These are phyloP conservation scores for Nicotiana benthamiana DNA, from an alignment of 257 asterid genomes.

Conservation along the genomic window DNA sequence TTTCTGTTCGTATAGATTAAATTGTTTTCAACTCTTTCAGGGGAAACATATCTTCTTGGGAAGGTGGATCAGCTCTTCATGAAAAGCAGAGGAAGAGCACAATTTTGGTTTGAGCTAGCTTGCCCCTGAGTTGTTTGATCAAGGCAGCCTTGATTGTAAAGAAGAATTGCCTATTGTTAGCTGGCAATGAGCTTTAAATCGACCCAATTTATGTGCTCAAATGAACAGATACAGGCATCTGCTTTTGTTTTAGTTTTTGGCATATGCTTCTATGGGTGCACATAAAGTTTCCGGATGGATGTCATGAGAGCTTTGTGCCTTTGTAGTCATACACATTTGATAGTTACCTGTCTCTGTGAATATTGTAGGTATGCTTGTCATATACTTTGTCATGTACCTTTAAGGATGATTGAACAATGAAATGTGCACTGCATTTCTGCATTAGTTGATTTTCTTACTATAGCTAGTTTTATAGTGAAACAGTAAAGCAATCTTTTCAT, in stretches of 20 bases:
- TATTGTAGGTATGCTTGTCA: conserved; percentile 30
- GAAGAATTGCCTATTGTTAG: conserved; percentile 7
- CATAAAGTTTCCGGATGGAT: conserved; percentile 20
- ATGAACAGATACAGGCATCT: conserved; percentile 14
- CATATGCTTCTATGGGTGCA: conserved; percentile 13
- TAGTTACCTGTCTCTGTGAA: conserved; percentile 35
- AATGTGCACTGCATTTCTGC: not conserved
- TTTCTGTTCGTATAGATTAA: not conserved
- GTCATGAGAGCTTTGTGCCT: conserved; percentile 22
- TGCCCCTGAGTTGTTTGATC: not conserved
- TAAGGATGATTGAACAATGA: conserved; percentile 13
- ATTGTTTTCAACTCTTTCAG: conserved; percentile 14
- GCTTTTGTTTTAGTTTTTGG: conserved; percentile 19
- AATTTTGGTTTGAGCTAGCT: conserved; percentile 23
- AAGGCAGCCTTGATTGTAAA: conserved; percentile 12
- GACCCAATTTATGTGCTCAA: not conserved
- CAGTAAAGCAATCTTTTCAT: not conserved
- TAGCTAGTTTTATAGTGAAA: not conserved
- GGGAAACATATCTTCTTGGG: conserved; percentile 11
- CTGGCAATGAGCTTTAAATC: conserved; percentile 10
- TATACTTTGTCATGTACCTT: conserved; percentile 18
- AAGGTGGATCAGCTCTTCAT: conserved; percentile 11
- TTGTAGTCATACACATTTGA: conserved; percentile 17
- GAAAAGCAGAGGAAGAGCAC: conserved; percentile 10
- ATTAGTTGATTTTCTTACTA: not conserved